Evolutionary conservation across 1,139 yeast species (phyloP), one percentile per base, ranked within the genome.

Genomic region (Saccharomyces hybrid): DNA sequence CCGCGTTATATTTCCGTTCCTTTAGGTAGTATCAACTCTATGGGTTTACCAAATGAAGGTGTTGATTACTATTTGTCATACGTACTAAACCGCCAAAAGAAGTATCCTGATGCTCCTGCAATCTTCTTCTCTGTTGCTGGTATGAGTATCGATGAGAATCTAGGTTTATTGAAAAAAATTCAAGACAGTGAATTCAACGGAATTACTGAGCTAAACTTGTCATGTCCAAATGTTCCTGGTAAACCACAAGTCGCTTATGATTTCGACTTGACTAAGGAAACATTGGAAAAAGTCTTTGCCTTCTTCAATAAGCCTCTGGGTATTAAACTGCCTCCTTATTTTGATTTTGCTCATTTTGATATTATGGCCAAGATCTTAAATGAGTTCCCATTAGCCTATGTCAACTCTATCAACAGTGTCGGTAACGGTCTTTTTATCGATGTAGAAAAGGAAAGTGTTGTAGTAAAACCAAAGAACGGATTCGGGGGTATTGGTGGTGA

Each of bases 191-290:
- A 55, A 2, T 65, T 62, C 48, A 50, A 56, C 38, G 69, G 68
- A 23, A 50, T 63, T 29, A 63, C 66, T 2, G 69, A 65, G 52
- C 52, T 65, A 25, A 65, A 65, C 50, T 48, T 64, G 34, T 65
- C 69, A 2, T 65, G 69, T 53, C 69, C 69, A 16, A 65, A 65
- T 49, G 68, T 65, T 25, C 68, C 69, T n/a, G 69, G 69, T 46
- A 64, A 65, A 51, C 69, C 69, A 44, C 87, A 84, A 63, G 84
- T 88, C 0, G 83, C 82, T 20, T 71, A 84, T 29, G 80, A 79
- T 38, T 78, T 81, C 49, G 79, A 78, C 13, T 64, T 82, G 14
- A 74, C 88, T 0, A 72, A 77, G 49, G 70, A 74, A 29, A 74
- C 88, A 26, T 67, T 88, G 50, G 68, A 72, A 5, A 67, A 70